Base-by-base conservation (phyloP, 108 stramenopile species). In the Schizochytrium sp. region DNA sequence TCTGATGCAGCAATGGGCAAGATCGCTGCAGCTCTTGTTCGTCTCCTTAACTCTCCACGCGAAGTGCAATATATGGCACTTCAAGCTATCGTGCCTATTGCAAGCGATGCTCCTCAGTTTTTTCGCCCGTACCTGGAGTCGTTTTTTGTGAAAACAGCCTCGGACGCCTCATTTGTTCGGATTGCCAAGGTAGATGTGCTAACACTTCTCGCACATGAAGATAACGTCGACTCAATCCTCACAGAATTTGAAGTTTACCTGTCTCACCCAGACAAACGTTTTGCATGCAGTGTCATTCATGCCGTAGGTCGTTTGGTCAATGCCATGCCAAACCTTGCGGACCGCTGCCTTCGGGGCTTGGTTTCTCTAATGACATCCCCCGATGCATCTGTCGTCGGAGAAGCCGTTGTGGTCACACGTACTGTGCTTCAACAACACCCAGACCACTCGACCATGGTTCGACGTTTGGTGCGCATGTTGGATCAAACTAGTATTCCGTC, bases 61-160 rank as follows among this genome's bases (percentile, higher is more conserved):
- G 99, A 99, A 92, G 97, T 99, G 89, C 97, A 98, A 94, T 99
- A 97, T 92, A 95, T 98, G 19, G 97, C 98, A 28, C 93, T 99
- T 76, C 94, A 94, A 3, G 95, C 96, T 55, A 98, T 99, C 91
- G 92, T 94, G 45, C 94, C 93, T n/a, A 90, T 99, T 89, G 98
- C 97, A 17, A 69, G 73, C 50, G 96, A 98, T 87, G 95, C 95
- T 88, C 98, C 99, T 17, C 95, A 95, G 69, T 96, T 97, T 19
- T 99, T 99, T 92, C 94, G 95, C n/a, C 98, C 96, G 10, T 97
- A 96, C 92, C 91, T 99, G 73, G 87, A 92, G 61, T 97, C 98
- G 76, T 99, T 99, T 90, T 99, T 98, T 88, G 97, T 98, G 61
- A 17, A 40, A 8, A 97, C 95, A 91, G 96, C 96, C 42, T 91